phyloP scores from a whole-genome alignment of 2,329 filamentous ascomycete genomes.

The Cercospora janseana region DNA sequence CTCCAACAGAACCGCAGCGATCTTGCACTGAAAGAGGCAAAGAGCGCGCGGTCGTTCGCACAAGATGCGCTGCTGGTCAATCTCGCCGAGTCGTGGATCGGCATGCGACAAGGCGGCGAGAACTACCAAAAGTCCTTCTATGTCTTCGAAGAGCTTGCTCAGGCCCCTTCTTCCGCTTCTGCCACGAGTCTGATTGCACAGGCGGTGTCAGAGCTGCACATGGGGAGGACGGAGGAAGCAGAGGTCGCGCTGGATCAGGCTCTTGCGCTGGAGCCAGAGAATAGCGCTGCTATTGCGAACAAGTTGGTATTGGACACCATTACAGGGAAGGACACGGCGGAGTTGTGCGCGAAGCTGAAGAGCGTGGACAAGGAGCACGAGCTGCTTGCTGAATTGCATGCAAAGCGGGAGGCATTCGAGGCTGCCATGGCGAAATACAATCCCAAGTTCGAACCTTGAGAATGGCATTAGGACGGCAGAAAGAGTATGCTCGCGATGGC shows the following conservation, averaged over 20 bases:
- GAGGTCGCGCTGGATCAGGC: constrained; percentile 82
- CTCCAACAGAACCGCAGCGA: constrained; percentile 88
- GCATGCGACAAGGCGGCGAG: constrained; percentile 84
- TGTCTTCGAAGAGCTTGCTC: constrained; percentile 93
- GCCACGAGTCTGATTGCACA: constrained; percentile 77
- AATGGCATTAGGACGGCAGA: too few species aligned
- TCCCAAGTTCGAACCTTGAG: constrained; percentile 68
- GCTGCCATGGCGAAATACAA: constrained; percentile 82
- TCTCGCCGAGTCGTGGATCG: constrained; percentile 92
- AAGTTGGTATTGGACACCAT: constrained; percentile 75
- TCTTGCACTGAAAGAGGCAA: constrained; percentile 84
- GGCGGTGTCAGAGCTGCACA: constrained; percentile 85
- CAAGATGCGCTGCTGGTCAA: constrained; percentile 94
- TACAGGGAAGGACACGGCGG: constrained; percentile 66
- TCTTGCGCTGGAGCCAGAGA: constrained; percentile 67
- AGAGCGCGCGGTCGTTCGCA: constrained; percentile 84
- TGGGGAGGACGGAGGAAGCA: constrained; percentile 84
- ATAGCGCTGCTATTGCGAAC: constrained; percentile 78
- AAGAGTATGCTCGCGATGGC: not conserved
- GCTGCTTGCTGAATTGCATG: constrained; percentile 69
- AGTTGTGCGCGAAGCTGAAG: constrained; percentile 55
- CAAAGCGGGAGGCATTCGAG: constrained; percentile 87
- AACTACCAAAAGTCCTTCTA: constrained; percentile 97
- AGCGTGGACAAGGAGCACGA: constrained; percentile 65
- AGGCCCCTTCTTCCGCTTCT: constrained; percentile 76